Percentiles rank a stretch among this genome's conserved stretches.
These are phyloP conservation scores for Fonsecaea erecta DNA, from an alignment of 2,329 filamentous ascomycete genomes.

Conservation along the genomic window DNA sequence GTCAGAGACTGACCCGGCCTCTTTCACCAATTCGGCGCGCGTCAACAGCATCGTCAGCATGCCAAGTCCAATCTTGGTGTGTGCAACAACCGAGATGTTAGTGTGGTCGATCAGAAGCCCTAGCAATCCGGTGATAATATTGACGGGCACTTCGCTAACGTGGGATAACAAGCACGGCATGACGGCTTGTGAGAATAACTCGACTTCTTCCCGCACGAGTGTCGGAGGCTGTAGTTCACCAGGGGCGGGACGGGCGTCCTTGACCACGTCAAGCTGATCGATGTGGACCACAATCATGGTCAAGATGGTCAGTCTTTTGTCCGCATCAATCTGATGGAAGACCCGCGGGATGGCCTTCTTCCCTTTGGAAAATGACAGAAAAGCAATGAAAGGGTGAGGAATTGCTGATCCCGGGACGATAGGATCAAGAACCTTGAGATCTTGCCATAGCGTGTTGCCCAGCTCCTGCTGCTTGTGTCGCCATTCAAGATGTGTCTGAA, in stretches of 20 bases:
- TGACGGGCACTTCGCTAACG: constrained; percentile 85
- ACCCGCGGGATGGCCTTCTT: constrained; percentile 95
- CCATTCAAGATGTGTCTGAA: constrained; percentile 80
- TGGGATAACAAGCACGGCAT: constrained; percentile 90
- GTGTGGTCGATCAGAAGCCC: constrained; percentile 80
- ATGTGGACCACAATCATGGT: constrained; percentile 96
- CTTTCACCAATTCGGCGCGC: constrained; percentile 89
- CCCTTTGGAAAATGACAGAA: constrained; percentile 91
- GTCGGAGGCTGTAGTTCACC: constrained; percentile 75
- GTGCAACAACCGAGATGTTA: constrained; percentile 81
- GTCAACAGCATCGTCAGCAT: constrained; percentile 94
- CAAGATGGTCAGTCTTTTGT: constrained; percentile 88
- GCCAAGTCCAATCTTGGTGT: constrained; percentile 83
- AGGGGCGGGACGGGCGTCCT: constrained; percentile 73
- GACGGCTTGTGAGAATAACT: constrained; percentile 84
- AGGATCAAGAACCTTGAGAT: constrained; percentile 90
- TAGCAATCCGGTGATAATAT: constrained; percentile 87
- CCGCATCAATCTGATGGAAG: constrained; percentile 88
- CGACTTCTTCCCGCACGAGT: constrained; percentile 84
- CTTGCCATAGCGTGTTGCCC: constrained; percentile 80
- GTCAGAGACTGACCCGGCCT: constrained; percentile 71
- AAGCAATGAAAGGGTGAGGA: constrained; percentile 91
- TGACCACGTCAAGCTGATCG: constrained; percentile 87
- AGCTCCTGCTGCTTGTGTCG: constrained; percentile 70
- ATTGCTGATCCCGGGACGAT: constrained; percentile 72